Evolutionary conservation across 345 rosid genomes (phyloP).

Genomic region (Camelina sativa): DNA sequence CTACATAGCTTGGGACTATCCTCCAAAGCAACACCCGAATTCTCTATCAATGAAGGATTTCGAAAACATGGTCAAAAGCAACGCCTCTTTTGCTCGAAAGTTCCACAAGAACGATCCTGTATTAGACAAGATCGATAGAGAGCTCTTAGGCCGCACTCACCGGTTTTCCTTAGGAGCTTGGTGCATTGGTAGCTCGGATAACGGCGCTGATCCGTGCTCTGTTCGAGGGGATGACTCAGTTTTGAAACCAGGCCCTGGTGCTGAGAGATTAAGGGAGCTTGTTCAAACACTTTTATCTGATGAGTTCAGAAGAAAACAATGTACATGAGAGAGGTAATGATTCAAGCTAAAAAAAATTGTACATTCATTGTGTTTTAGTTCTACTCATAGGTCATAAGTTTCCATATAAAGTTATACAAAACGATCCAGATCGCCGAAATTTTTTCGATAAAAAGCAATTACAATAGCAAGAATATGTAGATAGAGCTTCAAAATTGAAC

Average conservation of each 20-base stretch:
- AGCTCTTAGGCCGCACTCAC: conserved; percentile 60
- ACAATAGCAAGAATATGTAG: conserved; percentile 14
- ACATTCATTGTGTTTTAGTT: conserved; percentile 34
- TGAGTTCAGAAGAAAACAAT: conserved; percentile 58
- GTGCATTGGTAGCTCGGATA: conserved; percentile 49
- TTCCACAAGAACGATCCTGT: conserved; percentile 66
- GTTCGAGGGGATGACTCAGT: conserved; percentile 44
- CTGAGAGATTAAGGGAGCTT: conserved; percentile 64
- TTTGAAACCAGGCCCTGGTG: conserved; percentile 76
- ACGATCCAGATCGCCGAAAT: conserved; percentile 1
- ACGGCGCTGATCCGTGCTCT: conserved; percentile 25
- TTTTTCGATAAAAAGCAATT: conserved; percentile 1
- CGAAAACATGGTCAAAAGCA: conserved; percentile 72
- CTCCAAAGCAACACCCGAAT: conserved; percentile 94
- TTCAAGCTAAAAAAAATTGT: conserved; percentile 25
- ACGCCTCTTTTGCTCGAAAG: conserved; percentile 86
- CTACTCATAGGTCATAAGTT: conserved; percentile 33
- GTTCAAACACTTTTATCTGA: conserved; percentile 58
- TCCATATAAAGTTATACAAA: conserved; percentile 16
- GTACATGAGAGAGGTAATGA: conserved; percentile 53
- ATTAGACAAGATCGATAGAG: conserved; percentile 82
- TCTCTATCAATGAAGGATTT: conserved; percentile 67
- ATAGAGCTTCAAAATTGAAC: neutral
- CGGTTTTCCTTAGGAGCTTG: conserved; percentile 74
- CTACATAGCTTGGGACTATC: conserved; percentile 94